Evolutionary conservation across 2,329 filamentous ascomycete genomes (phyloP).

Genomic region (Sporothrix variecibatus): DNA sequence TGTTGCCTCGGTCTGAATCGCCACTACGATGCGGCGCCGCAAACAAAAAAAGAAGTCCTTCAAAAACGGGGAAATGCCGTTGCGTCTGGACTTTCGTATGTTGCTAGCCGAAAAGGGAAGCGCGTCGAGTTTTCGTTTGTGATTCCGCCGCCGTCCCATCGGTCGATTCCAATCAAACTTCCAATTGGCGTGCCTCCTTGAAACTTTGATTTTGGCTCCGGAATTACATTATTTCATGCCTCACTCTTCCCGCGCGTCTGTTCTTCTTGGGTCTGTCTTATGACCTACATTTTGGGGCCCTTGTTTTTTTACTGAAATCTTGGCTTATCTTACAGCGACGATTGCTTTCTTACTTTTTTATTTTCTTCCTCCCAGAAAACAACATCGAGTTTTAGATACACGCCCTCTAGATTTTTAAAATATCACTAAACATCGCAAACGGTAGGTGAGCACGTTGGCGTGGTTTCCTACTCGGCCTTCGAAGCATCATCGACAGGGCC

Average conservation of each 20-base stretch:
- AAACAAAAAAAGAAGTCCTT: not conserved
- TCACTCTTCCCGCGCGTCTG: not conserved
- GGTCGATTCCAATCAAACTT: not conserved
- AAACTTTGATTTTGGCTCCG: not conserved
- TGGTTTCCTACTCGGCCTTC: not conserved
- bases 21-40: not conserved
- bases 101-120: not conserved
- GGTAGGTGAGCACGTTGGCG: conserved; percentile 8
- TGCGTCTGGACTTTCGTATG: not conserved
- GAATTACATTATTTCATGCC: not conserved
- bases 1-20: not conserved
- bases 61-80: not conserved
- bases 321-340: not conserved
- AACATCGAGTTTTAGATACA: not conserved
- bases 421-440: not conserved
- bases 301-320: not conserved
- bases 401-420: not conserved
- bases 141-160: not conserved
- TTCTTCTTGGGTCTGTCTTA: not conserved
- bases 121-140: not conserved
- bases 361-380: not conserved
- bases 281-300: not conserved
- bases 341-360: not conserved
- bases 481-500: not conserved
- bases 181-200: not conserved